These are phyloP conservation scores for Cyberlindnera maritima DNA, from an alignment of 805 yeast genomes.

Conservation along the genomic window DNA sequence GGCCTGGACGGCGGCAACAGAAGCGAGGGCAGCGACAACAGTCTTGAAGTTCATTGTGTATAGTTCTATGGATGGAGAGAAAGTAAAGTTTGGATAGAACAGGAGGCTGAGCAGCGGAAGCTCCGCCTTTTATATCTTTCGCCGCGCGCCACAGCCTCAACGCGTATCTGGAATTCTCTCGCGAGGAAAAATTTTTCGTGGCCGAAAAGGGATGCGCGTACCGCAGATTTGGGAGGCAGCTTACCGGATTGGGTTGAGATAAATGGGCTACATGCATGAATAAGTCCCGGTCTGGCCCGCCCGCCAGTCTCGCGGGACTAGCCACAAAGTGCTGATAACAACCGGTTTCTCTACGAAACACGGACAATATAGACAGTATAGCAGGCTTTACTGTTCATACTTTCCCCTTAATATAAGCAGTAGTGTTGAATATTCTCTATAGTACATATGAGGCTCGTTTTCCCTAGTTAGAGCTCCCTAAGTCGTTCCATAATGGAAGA, in stretches of 20 bases:
- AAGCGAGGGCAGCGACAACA: constrained; percentile 66
- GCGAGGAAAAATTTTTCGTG: constrained; percentile 2
- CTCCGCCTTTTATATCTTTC: constrained; percentile 13
- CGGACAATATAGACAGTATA: no score
- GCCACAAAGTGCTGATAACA: no score
- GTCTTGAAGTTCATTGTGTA: constrained; percentile 67
- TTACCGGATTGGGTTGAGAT: constrained; percentile 8
- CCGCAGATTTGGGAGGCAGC: constrained; percentile 8
- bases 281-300: neutral
- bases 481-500: no score
- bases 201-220: constrained; percentile 9
- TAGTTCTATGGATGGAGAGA: constrained; percentile 11
- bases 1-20: constrained; percentile 67
- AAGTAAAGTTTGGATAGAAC: constrained; percentile 1
- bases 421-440: no score
- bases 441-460: no score
- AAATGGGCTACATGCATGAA: constrained; percentile 6
- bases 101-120: constrained; percentile 1
- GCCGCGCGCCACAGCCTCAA: constrained; percentile 10
- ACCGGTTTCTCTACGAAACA: no score
- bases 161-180: constrained; percentile 18
- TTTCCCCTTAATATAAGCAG: no score
- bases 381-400: no score
- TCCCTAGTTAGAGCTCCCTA: no score
- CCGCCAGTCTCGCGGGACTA: neutral